These are phyloP conservation scores for Helotiales sp. DNA, from an alignment of 2,329 filamentous ascomycete species.

Conservation along the genomic window DNA sequence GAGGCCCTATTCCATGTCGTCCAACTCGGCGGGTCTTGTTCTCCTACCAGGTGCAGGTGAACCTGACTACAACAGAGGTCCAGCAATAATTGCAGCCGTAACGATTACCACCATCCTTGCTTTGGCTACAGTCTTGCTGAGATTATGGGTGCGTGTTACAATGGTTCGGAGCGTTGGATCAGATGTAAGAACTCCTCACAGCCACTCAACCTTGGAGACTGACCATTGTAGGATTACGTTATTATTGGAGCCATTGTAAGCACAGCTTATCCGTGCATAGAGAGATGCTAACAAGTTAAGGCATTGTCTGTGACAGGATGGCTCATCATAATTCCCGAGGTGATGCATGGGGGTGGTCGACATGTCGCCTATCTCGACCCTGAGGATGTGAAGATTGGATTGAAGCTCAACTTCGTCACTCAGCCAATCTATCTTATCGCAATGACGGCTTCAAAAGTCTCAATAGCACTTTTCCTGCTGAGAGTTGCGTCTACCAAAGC, in stretches of 20 bases:
- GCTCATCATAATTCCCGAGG: constrained; percentile 7
- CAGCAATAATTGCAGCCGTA: neutral
- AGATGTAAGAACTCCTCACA: neutral
- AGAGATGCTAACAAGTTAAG: neutral
- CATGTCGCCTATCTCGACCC: constrained; percentile 19
- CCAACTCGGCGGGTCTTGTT: neutral
- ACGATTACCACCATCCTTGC: neutral
- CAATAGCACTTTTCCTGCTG: constrained; percentile 15
- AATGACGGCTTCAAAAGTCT: constrained; percentile 13
- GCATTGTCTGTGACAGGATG: neutral
- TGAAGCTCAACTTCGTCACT: constrained; percentile 23
- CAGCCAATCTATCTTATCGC: constrained; percentile 19
- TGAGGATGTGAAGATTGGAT: constrained; percentile 2
- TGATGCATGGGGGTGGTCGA: constrained; percentile 20
- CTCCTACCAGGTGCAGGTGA: neutral
- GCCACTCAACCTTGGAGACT: neutral
- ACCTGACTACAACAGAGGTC: neutral
- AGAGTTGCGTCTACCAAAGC: neutral
- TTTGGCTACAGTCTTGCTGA: neutral
- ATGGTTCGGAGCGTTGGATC: constrained; percentile 45
- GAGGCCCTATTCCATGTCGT: too few relatives aligned
- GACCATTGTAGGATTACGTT: neutral
- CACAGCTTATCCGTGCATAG: neutral
- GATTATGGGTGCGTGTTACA: constrained; percentile 43
- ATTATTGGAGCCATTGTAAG: neutral